Conservation (phyloP, 768 basidiomycete species). For the Myochromella boudieri region DNA sequence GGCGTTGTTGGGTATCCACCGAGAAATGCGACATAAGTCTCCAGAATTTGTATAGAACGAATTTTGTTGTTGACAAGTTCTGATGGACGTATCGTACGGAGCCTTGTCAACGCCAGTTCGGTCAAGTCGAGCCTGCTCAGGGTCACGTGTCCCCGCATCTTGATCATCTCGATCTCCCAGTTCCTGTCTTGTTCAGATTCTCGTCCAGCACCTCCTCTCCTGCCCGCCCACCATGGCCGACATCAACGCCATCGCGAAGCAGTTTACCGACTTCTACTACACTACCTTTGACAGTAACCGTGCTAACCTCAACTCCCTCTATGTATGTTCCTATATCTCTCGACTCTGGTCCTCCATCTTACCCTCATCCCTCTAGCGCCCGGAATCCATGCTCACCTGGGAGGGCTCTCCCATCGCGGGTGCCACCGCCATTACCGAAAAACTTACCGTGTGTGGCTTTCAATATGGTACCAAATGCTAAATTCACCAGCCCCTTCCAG, state of each 20-base stretch:
- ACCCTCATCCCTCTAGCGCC: constrained; percentile 54
- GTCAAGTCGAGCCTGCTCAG: background rate
- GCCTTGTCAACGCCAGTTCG: background rate
- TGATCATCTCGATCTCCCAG: constrained; percentile 15
- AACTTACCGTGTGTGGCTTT: constrained; percentile 57
- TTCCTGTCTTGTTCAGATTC: constrained; percentile 19
- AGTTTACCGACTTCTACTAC: constrained; percentile 88
- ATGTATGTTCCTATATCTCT: constrained; percentile 55
- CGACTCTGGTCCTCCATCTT: constrained; percentile 23
- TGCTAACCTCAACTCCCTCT: constrained; percentile 55
- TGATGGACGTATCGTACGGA: background rate
- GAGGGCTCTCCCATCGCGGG: constrained; percentile 68
- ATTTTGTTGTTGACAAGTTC: constrained; percentile 2
- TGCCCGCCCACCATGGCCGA: constrained; percentile 74
- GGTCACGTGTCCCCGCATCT: constrained; percentile 19
- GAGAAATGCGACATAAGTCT: constrained; percentile 38
- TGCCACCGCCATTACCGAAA: constrained; percentile 54
- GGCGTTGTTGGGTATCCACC: constrained; percentile 39
- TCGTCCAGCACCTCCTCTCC: no score
- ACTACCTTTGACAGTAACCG: constrained; percentile 69
- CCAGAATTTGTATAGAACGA: constrained; percentile 9
- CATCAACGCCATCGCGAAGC: constrained; percentile 69
- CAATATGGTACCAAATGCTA: background rate
- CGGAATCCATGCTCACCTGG: constrained; percentile 81
- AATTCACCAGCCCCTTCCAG: constrained; percentile 32